A percentile compares a stretch with the other conserved stretches of the same genome.
Evolutionary conservation across 2,329 filamentous ascomycete species (phyloP).

Genomic region (Epichloe hybrida): DNA sequence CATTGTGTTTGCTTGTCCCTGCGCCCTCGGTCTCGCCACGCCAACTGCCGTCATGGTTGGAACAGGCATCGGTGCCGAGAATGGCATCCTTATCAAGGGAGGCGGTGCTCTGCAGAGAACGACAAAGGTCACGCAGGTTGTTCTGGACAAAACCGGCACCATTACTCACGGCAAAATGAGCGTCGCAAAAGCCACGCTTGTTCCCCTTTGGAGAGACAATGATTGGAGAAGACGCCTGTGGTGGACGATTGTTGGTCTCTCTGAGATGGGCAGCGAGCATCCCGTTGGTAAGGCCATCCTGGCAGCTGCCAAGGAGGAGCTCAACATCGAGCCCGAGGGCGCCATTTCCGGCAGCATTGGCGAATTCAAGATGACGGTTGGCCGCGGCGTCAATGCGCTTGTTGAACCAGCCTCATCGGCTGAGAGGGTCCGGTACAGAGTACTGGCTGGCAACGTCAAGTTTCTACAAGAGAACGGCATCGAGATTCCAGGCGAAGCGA

Average conservation of each 20-base stretch:
- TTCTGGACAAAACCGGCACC: slow-evolving; percentile 93
- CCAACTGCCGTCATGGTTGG: slow-evolving; percentile 98
- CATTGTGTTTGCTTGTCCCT: slow-evolving; percentile 95
- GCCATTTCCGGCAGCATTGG: slow-evolving; percentile 72
- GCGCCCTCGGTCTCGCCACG: slow-evolving; percentile 87
- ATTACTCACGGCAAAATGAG: slow-evolving; percentile 93
- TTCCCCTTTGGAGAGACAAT: slow-evolving; percentile 53
- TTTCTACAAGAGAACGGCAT: slow-evolving; percentile 64
- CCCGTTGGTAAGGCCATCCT: slow-evolving; percentile 87
- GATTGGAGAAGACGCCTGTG: slow-evolving; percentile 62
- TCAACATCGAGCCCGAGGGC: slow-evolving; percentile 58
- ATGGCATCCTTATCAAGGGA: slow-evolving; percentile 96
- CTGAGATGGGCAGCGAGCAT: slow-evolving; percentile 91
- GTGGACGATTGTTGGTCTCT: slow-evolving; percentile 94
- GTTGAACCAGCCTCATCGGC: slow-evolving; percentile 62
- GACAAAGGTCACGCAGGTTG: slow-evolving; percentile 78
- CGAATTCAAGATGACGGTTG: slow-evolving; percentile 72
- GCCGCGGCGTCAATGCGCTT: slow-evolving; percentile 68
- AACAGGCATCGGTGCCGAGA: slow-evolving; percentile 88
- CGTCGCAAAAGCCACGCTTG: slow-evolving; percentile 59
- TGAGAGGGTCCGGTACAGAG: slow-evolving; percentile 59
- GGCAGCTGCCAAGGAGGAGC: slow-evolving; percentile 57
- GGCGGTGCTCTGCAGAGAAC: slow-evolving; percentile 83
- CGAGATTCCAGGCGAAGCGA: slow-evolving; percentile 46
- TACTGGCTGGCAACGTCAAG: slow-evolving; percentile 71